Evolutionary conservation across 805 yeast genomes (phyloP).

Genomic region (Candida krabiensis): DNA sequence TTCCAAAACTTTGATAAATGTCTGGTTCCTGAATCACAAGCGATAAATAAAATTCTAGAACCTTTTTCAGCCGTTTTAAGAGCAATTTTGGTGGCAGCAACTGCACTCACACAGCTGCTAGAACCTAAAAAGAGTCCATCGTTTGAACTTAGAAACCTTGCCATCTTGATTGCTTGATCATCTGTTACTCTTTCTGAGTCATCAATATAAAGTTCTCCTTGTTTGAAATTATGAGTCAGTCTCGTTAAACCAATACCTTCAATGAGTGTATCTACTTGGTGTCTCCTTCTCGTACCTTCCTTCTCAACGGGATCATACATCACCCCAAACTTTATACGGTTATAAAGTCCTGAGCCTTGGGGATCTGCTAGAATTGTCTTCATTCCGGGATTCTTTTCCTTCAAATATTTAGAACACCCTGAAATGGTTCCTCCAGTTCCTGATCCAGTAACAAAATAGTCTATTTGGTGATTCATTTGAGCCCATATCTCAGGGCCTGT

Average conservation of each 20-base stretch:
- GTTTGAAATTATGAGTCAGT: conserved; percentile 74
- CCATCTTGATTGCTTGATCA: conserved; percentile 83
- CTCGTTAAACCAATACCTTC: conserved; percentile 95
- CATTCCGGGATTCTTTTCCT: conserved; percentile 43
- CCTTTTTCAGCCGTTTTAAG: conserved; percentile 47
- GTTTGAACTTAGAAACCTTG: conserved; percentile 70
- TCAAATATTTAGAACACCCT: conserved; percentile 82
- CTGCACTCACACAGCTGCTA: conserved; percentile 91
- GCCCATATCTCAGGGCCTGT: conserved; percentile 93
- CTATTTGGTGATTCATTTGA: conserved; percentile 66
- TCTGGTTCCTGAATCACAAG: conserved; percentile 91
- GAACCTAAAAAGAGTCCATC: conserved; percentile 94
- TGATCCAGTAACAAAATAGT: conserved; percentile 84
- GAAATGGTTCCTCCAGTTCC: conserved; percentile 98
- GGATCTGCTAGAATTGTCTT: conserved; percentile 84
- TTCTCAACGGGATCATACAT: conserved; percentile 88
- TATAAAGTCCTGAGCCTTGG: conserved; percentile 90
- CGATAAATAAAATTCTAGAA: conserved; percentile 72
- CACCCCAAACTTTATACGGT: conserved; percentile 84
- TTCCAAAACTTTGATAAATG: conserved; percentile 95
- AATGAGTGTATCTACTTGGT: conserved; percentile 91
- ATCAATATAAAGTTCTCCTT: conserved; percentile 70
- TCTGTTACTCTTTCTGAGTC: conserved; percentile 81
- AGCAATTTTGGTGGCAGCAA: conserved; percentile 74
- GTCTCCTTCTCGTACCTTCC: conserved; percentile 92